Base-by-base conservation (phyloP, 768 basidiomycete genomes). In the Lactarius vividus region DNA sequence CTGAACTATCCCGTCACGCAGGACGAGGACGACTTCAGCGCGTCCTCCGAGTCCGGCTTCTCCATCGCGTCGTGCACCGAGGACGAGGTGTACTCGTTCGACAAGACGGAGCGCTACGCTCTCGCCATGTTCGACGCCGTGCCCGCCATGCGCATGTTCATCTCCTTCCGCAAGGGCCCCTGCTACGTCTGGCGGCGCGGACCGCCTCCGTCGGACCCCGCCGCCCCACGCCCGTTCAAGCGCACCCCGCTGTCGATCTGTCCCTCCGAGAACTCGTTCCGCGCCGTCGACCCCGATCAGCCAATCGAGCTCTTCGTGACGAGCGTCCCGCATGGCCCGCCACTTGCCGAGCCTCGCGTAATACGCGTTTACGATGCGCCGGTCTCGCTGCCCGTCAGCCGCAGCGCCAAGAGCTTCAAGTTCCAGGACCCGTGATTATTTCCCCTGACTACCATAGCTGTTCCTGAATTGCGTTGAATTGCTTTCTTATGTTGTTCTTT, bases 31-130 rank as follows among this genome's bases (percentile, higher is more conserved):
- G 46, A 59, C 20, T 58, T 33, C 31, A 35, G 11, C 23, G 49
- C 28, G 23, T 66, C 64, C 0, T 60, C 55, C 28, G 49, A 44
- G 29, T 66, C 64, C 4, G 67, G 67, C 23, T 69, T 69, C 57
- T 69, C 67, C 13, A 58, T 62, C 39, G 65, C 37, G 18, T 69
- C 67, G 35, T 61, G 60, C 10, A 58, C 64, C 35, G 65, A 62
- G 20, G 61, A 68, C 10, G 64, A 69, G 7, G 33, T 29, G 10
- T 63, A 46, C 28, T 66, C 67, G 49, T 46, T 57, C 35, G 52
- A 61, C 26, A 68, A 69, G 33, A 66, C 60, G 59, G 59, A 62
- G 10, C 65, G 67, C 5, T 69, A 69, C 23, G 67, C 67, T 1
- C 28, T 54, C 18, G 67, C 64, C 1, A 61, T 69, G 65, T 61